A percentile compares a stretch with the other conserved stretches of the same genome.
These are phyloP conservation scores for Akanthomyces lecanii DNA, from an alignment of 2,329 filamentous ascomycete genomes.

Conservation along the genomic window DNA sequence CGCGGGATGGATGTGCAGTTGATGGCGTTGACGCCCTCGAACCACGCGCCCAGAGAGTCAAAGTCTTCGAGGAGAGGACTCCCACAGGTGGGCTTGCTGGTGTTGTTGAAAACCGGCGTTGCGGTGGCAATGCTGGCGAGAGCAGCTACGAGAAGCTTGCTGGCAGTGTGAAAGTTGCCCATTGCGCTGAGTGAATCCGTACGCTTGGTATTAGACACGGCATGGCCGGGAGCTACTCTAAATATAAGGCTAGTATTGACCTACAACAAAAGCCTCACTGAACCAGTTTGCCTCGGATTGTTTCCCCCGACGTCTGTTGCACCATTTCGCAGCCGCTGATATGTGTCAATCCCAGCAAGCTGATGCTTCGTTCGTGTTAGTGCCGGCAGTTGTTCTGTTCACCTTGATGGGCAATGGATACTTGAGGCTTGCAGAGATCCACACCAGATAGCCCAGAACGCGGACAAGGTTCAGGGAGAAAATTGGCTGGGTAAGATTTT, in stretches of 20 bases:
- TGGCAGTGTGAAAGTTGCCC: not conserved
- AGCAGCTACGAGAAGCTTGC: not conserved
- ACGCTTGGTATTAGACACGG: not conserved
- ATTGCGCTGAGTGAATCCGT: not conserved
- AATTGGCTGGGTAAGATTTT: too few relatives aligned
- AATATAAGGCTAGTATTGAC: not conserved
- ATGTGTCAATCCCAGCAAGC: not conserved
- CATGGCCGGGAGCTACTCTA: not conserved
- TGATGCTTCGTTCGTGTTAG: not conserved
- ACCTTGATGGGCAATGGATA: constrained; percentile 12
- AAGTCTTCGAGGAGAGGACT: constrained; percentile 20
- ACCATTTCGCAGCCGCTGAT: not conserved
- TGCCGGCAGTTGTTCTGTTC: constrained; percentile 1
- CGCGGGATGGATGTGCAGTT: constrained; percentile 24
- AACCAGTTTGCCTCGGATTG: not conserved
- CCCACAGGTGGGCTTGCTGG: not conserved
- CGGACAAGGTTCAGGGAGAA: too few relatives aligned
- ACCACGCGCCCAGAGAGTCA: constrained; percentile 37
- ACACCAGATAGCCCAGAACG: not conserved
- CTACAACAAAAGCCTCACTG: too few relatives aligned
- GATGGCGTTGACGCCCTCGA: constrained; percentile 35
- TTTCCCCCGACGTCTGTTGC: not conserved
- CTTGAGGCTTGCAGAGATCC: not conserved
- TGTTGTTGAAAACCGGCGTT: not conserved
- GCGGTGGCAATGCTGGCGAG: constrained; percentile 1